Conservation (phyloP, 345 rosid species). For the Laguncularia racemosa region DNA sequence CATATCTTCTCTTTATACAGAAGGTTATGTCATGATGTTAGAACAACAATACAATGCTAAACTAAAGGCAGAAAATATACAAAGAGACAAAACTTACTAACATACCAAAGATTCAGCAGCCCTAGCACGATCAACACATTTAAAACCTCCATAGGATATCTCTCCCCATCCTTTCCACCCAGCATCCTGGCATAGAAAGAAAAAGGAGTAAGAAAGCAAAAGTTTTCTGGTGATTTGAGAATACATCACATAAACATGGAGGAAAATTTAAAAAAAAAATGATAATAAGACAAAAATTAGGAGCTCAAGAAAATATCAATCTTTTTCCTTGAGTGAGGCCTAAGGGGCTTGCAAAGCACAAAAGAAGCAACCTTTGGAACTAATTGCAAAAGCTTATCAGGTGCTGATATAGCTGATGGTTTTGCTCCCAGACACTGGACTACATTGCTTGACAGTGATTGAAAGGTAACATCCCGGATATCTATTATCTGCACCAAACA, state of each 20-base stretch:
- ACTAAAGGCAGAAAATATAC: no score
- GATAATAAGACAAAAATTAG: not conserved
- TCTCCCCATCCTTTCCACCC: slow-evolving; percentile 99
- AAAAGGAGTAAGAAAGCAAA: not conserved
- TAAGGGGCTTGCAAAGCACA: not conserved
- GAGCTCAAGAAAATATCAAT: not conserved
- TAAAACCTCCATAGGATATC: slow-evolving; percentile 84
- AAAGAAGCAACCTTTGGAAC: slow-evolving; percentile 52
- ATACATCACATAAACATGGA: not conserved
- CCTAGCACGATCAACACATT: slow-evolving; percentile 63
- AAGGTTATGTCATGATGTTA: no score
- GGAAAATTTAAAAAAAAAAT: no score
- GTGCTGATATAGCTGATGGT: slow-evolving; percentile 44
- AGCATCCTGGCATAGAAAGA: slow-evolving; percentile 34
- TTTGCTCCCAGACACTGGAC: slow-evolving; percentile 72
- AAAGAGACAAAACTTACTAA: no score
- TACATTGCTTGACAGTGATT: slow-evolving; percentile 44
- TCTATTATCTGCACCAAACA: slow-evolving; percentile 48
- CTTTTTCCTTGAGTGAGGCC: not conserved
- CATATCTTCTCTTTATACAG: no score
- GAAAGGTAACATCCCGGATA: slow-evolving; percentile 60
- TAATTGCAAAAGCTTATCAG: slow-evolving; percentile 67
- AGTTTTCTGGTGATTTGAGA: not conserved
- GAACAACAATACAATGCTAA: no score
- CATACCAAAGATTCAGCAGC: slow-evolving; percentile 80